Evolutionary conservation across 352 stramenopile genomes (phyloP), one percentile per base, ranked within the genome.

Genomic region (Phytophthora pistaciae): DNA sequence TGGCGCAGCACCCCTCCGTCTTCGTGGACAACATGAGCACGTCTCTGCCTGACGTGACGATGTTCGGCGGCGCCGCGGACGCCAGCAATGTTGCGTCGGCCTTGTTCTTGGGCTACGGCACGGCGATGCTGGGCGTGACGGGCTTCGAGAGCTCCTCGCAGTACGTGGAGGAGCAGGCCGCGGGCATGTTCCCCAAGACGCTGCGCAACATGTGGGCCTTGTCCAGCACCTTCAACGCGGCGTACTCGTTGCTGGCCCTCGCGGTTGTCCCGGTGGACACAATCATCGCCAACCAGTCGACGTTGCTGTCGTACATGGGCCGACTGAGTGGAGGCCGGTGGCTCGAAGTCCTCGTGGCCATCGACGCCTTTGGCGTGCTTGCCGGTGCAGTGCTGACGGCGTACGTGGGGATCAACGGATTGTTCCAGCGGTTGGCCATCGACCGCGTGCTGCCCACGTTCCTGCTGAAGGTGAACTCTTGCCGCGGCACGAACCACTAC

Each of bases 361-460:
- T 98, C 18, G 92, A 98, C 48, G 92, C 92, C 3, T 97, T 98
- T 70, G 81, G 95, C n/a, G 92, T 98, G 14, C 78, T 98, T 38
- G 82, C 85, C 20, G 92, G 91, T 16, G 92, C 88, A 0, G 85
- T 97, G 2, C 65, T 98, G 40, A 98, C 92, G 4, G 83, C 90
- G 5, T 98, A 94, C 60, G 79, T 91, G 13, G 83, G 83, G 11
- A 97, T 96, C 44, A 91, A 82, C 56, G 92, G 84, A 0, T 68
- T 91, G 5, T 87, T 97, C 25, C 74, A 89, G 67, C 82, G 92
- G 31, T 84, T 98, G 67, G 88, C 90, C 1, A 90, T 94, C 60
- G 92, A 98, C 53, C 85, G 85, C 7, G 68, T 91, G 9, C 61
- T 93, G 21, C 87, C 85, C 0, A 75, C 78, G 16, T 85, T 93